A percentile compares a stretch with the other conserved stretches of the same genome.
phyloP scores from a whole-genome alignment of 225 moss, liverwort and hornwort species.

The Rhytidiadelphus loreus region DNA sequence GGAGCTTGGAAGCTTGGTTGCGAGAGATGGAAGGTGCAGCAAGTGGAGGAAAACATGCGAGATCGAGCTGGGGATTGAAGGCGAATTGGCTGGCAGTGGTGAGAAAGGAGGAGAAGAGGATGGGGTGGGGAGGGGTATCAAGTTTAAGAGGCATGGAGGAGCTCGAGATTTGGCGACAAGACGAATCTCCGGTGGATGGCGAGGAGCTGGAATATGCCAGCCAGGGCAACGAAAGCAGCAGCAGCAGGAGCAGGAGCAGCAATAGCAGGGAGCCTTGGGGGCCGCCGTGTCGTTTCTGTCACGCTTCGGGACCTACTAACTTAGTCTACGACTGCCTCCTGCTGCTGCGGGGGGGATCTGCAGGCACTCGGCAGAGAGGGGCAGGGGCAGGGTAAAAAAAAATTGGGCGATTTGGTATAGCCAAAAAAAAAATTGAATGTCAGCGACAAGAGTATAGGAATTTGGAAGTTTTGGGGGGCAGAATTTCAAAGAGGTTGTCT shows the following conservation, averaged over 20 bases:
- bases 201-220: slow-evolving; percentile 42
- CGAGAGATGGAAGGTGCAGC: background rate
- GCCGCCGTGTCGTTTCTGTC: slow-evolving; percentile 28
- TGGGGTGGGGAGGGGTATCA: background rate
- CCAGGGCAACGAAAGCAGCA: background rate
- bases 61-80: background rate
- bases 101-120: background rate
- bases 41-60: background rate
- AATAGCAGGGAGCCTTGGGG: background rate
- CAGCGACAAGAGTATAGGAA: background rate
- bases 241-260: background rate
- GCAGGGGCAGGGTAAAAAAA: background rate
- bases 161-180: slow-evolving; percentile 28
- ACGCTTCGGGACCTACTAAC: background rate
- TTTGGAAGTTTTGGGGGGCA: background rate
- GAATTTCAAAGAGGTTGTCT: background rate
- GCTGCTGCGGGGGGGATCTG: background rate
- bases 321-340: background rate
- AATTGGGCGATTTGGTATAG: background rate
- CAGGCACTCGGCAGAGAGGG: background rate
- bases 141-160: background rate
- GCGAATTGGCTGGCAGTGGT: background rate
- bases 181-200: slow-evolving; percentile 35
- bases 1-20: background rate
- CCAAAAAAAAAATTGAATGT: background rate